Evolutionary conservation across 2,329 filamentous ascomycete genomes (phyloP).

Genomic region (Alternaria ethzedia): DNA sequence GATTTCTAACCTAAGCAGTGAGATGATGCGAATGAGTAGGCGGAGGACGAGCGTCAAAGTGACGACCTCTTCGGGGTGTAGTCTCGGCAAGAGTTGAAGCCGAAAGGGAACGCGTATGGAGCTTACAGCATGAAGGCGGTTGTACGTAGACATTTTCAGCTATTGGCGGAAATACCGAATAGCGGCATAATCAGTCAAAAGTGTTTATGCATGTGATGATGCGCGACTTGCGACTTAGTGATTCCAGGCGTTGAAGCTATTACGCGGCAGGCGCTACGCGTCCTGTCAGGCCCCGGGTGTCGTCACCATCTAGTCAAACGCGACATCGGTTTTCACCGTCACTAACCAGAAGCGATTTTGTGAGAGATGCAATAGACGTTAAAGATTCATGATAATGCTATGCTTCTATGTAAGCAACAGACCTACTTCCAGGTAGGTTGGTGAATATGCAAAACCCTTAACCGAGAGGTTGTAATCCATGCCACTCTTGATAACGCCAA

Average conservation of each 20-base stretch:
- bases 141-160: background rate
- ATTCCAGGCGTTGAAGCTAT: background rate
- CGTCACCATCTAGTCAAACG: background rate
- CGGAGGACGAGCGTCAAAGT: background rate
- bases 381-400: background rate
- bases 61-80: background rate
- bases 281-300: background rate
- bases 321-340: background rate
- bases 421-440: background rate
- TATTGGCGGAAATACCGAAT: background rate
- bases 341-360: background rate
- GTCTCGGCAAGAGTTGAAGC: background rate
- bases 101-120: background rate
- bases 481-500: constrained; percentile 3
- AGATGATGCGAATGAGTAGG: background rate
- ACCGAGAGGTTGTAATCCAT: background rate
- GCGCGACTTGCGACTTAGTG: background rate
- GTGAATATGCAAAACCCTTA: background rate
- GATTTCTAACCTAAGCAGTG: background rate
- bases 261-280: background rate
- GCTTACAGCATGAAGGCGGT: background rate
- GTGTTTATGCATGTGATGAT: background rate
- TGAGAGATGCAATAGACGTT: background rate
- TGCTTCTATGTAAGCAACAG: background rate
- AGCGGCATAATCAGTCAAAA: background rate